A percentile compares a stretch with the other conserved stretches of the same genome.
Conservation (phyloP, 2,329 filamentous ascomycete species). For the Penicillium sp. region DNA sequence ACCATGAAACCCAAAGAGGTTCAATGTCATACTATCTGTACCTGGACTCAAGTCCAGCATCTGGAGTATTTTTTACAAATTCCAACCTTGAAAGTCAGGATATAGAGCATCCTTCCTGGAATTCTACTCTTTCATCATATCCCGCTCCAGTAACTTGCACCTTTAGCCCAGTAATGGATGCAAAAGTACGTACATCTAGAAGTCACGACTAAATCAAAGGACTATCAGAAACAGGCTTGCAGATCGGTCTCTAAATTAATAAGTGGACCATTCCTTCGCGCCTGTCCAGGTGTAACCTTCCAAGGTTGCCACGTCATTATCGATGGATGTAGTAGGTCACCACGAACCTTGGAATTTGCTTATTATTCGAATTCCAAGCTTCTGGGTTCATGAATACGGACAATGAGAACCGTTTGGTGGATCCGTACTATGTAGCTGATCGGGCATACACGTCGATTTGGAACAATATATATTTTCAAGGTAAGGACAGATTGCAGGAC, state of each 20-base stretch:
- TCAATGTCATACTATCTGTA: conserved; percentile 28
- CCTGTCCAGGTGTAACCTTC: too few relatives aligned
- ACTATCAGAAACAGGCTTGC: too few relatives aligned
- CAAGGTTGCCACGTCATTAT: neutral
- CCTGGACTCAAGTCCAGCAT: neutral
- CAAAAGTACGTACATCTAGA: neutral
- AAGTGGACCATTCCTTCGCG: neutral
- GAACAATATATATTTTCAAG: too few relatives aligned
- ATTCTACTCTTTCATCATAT: neutral
- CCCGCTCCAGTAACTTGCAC: neutral
- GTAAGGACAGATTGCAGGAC: too few relatives aligned
- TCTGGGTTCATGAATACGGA: too few relatives aligned
- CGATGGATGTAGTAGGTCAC: conserved; percentile 23
- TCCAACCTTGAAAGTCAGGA: neutral
- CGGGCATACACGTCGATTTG: too few relatives aligned
- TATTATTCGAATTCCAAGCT: conserved; percentile 26
- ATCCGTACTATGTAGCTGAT: too few relatives aligned
- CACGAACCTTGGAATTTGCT: conserved; percentile 32
- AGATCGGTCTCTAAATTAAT: neutral
- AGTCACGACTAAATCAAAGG: too few relatives aligned
- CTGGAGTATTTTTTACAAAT: neutral
- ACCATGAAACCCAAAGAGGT: conserved; percentile 33
- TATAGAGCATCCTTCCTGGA: neutral
- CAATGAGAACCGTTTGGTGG: too few relatives aligned
- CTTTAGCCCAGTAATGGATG: neutral